Evolutionary conservation across 768 basidiomycete species (phyloP).

Genomic region (Suillus variegatus): DNA sequence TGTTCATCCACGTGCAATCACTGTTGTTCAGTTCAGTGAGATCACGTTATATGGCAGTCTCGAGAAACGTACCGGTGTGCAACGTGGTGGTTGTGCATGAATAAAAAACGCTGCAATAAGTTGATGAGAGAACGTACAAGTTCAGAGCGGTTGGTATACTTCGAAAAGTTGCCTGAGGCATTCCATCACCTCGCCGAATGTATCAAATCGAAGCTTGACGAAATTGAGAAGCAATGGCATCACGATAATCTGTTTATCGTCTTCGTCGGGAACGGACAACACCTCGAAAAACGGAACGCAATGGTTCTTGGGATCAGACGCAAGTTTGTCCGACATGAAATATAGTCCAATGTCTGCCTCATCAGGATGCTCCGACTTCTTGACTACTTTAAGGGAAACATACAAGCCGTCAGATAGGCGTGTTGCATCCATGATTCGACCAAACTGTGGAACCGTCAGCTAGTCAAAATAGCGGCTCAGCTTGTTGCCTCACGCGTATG

Average conservation of each 20-base stretch:
- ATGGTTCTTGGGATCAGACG: constrained; percentile 20
- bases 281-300: constrained; percentile 28
- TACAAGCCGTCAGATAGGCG: constrained; percentile 26
- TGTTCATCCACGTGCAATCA: constrained; percentile 29
- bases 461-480: neutral
- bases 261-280: constrained; percentile 8
- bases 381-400: constrained; percentile 33
- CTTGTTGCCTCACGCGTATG: neutral
- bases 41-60: constrained; percentile 7
- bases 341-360: constrained; percentile 26
- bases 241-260: constrained; percentile 22
- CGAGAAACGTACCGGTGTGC: constrained; percentile 33
- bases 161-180: constrained; percentile 34
- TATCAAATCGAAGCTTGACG: constrained; percentile 20
- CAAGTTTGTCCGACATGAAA: constrained; percentile 17
- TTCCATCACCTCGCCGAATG: constrained; percentile 26
- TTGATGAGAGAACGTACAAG: no score
- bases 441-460: constrained; percentile 1
- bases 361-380: constrained; percentile 10
- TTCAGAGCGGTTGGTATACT: constrained; percentile 1
- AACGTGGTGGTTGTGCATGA: constrained; percentile 36
- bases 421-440: constrained; percentile 28
- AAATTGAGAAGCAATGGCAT: constrained; percentile 32
- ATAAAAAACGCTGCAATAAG: constrained; percentile 33
- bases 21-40: constrained; percentile 15